A percentile compares a stretch with the other conserved stretches of the same genome.
phyloP scores from a whole-genome alignment of 2,329 filamentous ascomycete genomes.

The Neurospora sp. region DNA sequence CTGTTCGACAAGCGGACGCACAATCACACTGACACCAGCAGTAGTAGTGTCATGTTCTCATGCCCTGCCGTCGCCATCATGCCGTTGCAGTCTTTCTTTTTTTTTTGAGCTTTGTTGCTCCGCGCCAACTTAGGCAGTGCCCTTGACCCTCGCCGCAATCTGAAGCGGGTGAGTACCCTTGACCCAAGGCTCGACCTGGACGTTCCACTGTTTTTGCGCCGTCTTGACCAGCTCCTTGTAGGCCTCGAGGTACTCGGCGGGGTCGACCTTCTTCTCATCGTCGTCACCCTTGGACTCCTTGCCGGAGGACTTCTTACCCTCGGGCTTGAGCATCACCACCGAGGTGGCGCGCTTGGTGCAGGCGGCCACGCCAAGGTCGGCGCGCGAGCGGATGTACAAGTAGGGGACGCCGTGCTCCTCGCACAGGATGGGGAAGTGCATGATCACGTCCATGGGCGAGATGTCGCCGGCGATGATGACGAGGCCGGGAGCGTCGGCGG shows the following conservation, averaged over 20 bases:
- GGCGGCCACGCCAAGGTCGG: slow-evolving; percentile 86
- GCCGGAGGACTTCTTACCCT: slow-evolving; percentile 39
- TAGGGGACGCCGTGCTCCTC: slow-evolving; percentile 98
- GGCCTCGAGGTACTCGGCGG: slow-evolving; percentile 51
- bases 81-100: neutral
- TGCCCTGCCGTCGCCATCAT: neutral
- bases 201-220: slow-evolving; percentile 54
- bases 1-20: neutral
- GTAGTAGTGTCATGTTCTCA: neutral
- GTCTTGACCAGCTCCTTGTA: slow-evolving; percentile 58
- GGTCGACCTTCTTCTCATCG: slow-evolving; percentile 38
- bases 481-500: slow-evolving; percentile 48
- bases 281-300: slow-evolving; percentile 32
- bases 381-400: slow-evolving; percentile 85
- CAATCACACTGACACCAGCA: neutral
- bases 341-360: slow-evolving; percentile 94
- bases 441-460: slow-evolving; percentile 97
- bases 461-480: slow-evolving; percentile 95
- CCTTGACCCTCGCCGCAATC: slow-evolving; percentile 6
- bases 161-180: slow-evolving; percentile 20
- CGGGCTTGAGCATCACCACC: slow-evolving; percentile 69
- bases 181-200: slow-evolving; percentile 35
- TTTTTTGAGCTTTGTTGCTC: neutral
- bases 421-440: slow-evolving; percentile 93
- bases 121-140: neutral